Evolutionary conservation across 2,329 filamentous ascomycete genomes (phyloP), one percentile per base, ranked within the genome.

Genomic region (Pseudogymnoascus sp.): DNA sequence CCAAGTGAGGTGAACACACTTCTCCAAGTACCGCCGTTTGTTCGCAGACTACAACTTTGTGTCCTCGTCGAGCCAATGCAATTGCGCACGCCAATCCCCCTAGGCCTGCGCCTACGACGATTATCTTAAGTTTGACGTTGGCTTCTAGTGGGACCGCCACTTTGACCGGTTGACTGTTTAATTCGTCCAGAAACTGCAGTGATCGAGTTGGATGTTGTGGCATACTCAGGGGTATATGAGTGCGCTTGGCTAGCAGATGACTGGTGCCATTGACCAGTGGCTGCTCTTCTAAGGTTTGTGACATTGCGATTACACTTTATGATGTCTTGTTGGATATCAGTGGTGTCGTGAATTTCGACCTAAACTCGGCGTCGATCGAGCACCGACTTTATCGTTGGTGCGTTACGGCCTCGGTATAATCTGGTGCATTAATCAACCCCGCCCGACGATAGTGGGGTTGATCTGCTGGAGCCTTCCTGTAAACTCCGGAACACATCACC

Each of bases 101-200:
- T 31, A 80, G 74, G 17, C 78, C 77, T n/a, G 76, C 77, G 4
- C 77, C 77, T 10, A 78, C 72, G 44, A 79, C 65, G 29, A 74
- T 60, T 35, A 76, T 67, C 10, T 63, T 29, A 26, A 68, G 42
- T 10, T 50, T 63, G 3, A 67, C 40, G 29, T 59, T 62, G 7
- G 65, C 63, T 50, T 65, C 61, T 9, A 33, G 33, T 21, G 44
- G 19, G n/a, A 29, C 21, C 15, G 40, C 21, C 17, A 26, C 17
- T 4, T 44, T 42, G n/a, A 10, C 11, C 6, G 15, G 44, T 10
- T 64, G 4, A 17, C 15, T 4, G n/a, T 59, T 60, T n/a, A 64
- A 38, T n/a, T 42, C 46, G 17, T 63, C 35, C n/a, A 66, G 42
- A 26, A 66, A 66, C 5, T 65, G 60, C 3, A 66, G 31, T 9